A percentile compares a stretch with the other conserved stretches of the same genome.
phyloP scores from a whole-genome alignment of 1,284 basidiomycete genomes.

The Vanrija sp. region DNA sequence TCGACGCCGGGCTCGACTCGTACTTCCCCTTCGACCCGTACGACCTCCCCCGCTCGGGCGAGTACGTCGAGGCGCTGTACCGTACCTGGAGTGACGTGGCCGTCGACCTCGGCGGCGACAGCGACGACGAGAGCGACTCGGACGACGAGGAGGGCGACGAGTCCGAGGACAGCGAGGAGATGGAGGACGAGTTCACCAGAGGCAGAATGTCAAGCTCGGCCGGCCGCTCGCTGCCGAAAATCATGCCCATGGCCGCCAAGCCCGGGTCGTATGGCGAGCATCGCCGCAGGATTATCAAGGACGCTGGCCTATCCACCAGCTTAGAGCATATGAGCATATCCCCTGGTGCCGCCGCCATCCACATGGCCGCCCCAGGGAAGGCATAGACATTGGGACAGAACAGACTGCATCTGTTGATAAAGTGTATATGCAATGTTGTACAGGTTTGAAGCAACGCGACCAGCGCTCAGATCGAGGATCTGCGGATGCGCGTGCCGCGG shows the following conservation, averaged over 20 bases:
- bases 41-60: constrained; percentile 62
- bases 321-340: constrained; percentile 47
- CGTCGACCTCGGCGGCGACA: constrained; percentile 42
- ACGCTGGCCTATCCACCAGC: constrained; percentile 34
- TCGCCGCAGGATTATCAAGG: constrained; percentile 15
- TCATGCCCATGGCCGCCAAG: constrained; percentile 8
- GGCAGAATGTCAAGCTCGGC: not conserved
- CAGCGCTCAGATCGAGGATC: constrained; percentile 10
- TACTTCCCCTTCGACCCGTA: constrained; percentile 99
- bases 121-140: constrained; percentile 39
- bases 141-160: constrained; percentile 53
- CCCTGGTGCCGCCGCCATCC: constrained; percentile 9
- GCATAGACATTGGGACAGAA: not conserved
- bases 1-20: constrained; percentile 74
- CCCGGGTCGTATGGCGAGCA: constrained; percentile 9
- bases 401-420: not conserved
- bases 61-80: constrained; percentile 54
- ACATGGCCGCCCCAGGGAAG: not conserved
- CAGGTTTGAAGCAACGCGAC: not conserved
- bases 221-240: not conserved
- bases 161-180: constrained; percentile 46
- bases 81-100: constrained; percentile 56
- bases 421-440: constrained; percentile 10
- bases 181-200: not conserved
- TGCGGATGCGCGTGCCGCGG: constrained; percentile 36